Base-by-base conservation (phyloP, 2,329 filamentous ascomycete species). In the Fusarium heterosporum region DNA sequence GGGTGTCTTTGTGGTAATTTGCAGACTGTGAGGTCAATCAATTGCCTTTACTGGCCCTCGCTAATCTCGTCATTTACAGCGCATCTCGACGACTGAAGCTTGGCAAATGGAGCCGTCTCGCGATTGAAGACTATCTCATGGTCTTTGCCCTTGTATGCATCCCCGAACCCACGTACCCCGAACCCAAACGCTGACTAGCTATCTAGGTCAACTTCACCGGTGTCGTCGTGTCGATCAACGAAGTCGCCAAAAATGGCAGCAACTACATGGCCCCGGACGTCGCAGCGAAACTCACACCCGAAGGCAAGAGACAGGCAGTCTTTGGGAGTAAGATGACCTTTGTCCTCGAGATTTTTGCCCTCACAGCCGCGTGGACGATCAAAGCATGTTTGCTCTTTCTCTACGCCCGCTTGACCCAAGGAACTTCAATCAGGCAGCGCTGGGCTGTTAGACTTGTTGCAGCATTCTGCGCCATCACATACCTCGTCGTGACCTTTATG, bases 101-200 rank as follows among this genome's bases (percentile, higher is more conserved):
- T 29, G 79, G 83, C 16, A 80, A 82, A 38, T 75, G 81, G 67
- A 78, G 75, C 40, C 78, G 78, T 8, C 80, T 87, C n/a, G 83
- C 85, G 68, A 69, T 82, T 26, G 87, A 89, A 67, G 87, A 89
- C 70, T 87, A 82, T 69, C 76, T 86, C 25, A 88, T 88, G 85
- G 40, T 83, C 10, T 77, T 86, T 54, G 81, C 83, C 9, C 76
- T 83, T 19, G 77, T 80, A 63, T 13, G 62, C 77, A 29, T 10
- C 10, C n/a, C 7, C n/a, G 1, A 22, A 12, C 4, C 8, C 6
- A 4, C 12, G 10, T 2, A 71, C 26, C 17, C 10, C 19, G n/a
- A 12, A 12, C 6, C 16, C 2, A 8, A 25, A 17, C 38, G 36
- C 41, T 71, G 49, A 61, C 56, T 26, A 9, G 2, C 14, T 1